These are phyloP conservation scores for Suillus subluteus DNA, from an alignment of 768 basidiomycete species.

Conservation along the genomic window DNA sequence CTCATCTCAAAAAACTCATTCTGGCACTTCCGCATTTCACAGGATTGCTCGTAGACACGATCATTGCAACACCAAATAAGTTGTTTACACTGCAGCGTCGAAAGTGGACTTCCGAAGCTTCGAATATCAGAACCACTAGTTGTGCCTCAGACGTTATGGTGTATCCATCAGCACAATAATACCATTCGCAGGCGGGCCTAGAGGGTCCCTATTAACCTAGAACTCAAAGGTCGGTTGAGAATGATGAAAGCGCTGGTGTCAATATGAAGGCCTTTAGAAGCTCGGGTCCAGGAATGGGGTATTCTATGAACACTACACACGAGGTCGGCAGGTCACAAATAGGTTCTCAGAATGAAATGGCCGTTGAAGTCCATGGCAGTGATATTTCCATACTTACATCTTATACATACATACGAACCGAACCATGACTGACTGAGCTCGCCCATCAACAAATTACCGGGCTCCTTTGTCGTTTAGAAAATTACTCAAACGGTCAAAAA, in stretches of 20 bases:
- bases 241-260: constrained; percentile 68
- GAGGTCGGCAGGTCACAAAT: neutral
- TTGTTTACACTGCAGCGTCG: neutral
- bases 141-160: constrained; percentile 56
- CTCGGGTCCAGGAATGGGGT: constrained; percentile 29
- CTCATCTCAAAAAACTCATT: neutral
- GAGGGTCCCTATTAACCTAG: constrained; percentile 58
- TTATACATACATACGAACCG: neutral
- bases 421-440: neutral
- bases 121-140: constrained; percentile 13
- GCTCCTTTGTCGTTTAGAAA: neutral
- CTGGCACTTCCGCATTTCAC: neutral
- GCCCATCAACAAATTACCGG: neutral
- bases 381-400: neutral
- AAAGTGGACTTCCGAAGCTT: constrained; percentile 17
- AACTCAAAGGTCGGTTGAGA: constrained; percentile 85
- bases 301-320: constrained; percentile 19
- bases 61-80: neutral
- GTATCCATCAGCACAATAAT: constrained; percentile 84
- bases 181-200: constrained; percentile 55
- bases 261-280: neutral
- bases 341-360: neutral
- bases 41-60: neutral
- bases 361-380: neutral
- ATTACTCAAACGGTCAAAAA: neutral